Conservation (phyloP, 169 alveolate genomes). For the Plasmodium ovale region DNA sequence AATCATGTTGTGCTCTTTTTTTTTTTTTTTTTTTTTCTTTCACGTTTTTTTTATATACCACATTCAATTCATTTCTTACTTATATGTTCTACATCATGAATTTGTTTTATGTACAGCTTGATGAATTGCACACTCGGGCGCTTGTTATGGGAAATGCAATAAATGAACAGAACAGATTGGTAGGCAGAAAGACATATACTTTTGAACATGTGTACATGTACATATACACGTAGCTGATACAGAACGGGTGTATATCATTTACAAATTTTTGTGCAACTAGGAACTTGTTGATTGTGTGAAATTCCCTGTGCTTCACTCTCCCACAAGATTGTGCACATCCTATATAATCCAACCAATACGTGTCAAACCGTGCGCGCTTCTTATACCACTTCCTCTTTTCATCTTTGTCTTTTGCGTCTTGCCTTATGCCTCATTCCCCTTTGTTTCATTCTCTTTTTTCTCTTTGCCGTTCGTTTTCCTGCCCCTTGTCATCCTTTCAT, state of each 20-base stretch:
- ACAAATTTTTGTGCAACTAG: neutral
- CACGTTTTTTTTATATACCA: neutral
- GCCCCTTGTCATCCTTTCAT: too few species aligned
- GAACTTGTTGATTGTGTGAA: neutral
- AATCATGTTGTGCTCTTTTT: neutral
- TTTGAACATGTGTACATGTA: neutral
- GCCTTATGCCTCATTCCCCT: too few species aligned
- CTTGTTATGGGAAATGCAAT: slow-evolving; percentile 75
- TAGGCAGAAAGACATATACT: slow-evolving; percentile 15
- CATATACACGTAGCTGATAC: neutral
- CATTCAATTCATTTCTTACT: slow-evolving; percentile 1
- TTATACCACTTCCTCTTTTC: neutral
- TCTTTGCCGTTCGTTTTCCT: too few species aligned
- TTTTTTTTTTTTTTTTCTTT: slow-evolving; percentile 1
- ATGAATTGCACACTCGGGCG: slow-evolving; percentile 75
- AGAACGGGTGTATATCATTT: neutral
- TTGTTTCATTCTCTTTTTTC: neutral
- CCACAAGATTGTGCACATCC: neutral
- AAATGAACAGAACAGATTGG: slow-evolving; percentile 70
- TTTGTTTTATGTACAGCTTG: slow-evolving; percentile 28
- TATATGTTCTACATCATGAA: neutral
- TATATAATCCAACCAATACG: neutral
- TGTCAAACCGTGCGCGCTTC: neutral
- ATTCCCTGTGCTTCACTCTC: neutral
- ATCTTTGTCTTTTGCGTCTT: too few species aligned